A percentile compares a stretch with the other conserved stretches of the same genome.
Conservation (phyloP, 176 grass and related monocot species). For the Poa pratensis region DNA sequence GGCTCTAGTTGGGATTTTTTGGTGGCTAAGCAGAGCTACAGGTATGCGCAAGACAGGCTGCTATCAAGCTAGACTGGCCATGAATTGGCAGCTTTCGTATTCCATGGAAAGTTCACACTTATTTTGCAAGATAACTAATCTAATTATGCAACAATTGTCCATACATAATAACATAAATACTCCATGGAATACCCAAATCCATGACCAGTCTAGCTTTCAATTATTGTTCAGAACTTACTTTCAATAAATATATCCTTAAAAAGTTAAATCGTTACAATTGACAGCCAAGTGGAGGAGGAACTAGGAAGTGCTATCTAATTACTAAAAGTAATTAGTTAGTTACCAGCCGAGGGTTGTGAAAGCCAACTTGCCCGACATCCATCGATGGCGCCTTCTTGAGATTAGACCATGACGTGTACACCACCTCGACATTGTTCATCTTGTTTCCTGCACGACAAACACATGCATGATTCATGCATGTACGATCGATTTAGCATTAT, state of each 20-base stretch:
- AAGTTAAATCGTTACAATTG: neutral
- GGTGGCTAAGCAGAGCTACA: conserved; percentile 11
- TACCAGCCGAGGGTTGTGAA: conserved; percentile 83
- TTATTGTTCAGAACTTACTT: no score
- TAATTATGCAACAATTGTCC: neutral
- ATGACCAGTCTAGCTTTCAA: no score
- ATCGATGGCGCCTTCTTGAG: conserved; percentile 93
- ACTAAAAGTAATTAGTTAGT: neutral
- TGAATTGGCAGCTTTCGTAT: neutral
- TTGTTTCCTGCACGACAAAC: conserved; percentile 81
- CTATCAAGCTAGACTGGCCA: neutral
- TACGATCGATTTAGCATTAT: conserved; percentile 19
- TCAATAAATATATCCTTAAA: neutral
- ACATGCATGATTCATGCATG: conserved; percentile 30
- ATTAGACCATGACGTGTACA: conserved; percentile 97
- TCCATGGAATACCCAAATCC: no score
- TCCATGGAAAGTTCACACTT: neutral
- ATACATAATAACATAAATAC: no score
- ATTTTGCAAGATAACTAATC: neutral
- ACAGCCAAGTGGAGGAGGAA: no score
- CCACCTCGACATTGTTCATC: conserved; percentile 89
- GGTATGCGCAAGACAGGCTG: neutral
- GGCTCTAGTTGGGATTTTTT: neutral
- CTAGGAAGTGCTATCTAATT: neutral
- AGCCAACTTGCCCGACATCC: conserved; percentile 99